Base-by-base conservation (phyloP, 805 yeast genomes). In the Candida nemodendra region DNA sequence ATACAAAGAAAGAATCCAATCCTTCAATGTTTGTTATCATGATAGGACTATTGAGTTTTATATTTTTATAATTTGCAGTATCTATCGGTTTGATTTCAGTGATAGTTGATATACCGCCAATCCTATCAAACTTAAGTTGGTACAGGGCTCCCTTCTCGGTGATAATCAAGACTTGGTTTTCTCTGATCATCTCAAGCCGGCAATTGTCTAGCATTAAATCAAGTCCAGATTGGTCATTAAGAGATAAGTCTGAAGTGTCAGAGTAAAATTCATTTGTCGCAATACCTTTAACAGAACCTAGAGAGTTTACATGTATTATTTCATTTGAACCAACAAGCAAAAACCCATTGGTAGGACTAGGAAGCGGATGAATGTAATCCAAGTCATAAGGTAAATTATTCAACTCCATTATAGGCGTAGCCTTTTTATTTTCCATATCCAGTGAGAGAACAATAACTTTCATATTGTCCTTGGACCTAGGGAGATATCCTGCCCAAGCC, bases 401-500 rank as follows among this genome's bases (percentile, higher is more conserved):
- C 5, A 84, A 66, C 34, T 78, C 79, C 42, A 82, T 69, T 27
- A 90, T 84, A 0, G 84, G 68, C 0, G 91, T 82, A 0, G 91
- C 78, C 3, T 71, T 57, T 33, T 74, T 71, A 11, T 74, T 69
- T 15, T 62, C 65, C 12, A 82, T 51, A 49, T 89, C 91, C 15
- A 90, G 62, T 0, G 95, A 79, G 32, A 87, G 56, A 0, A 84
- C 86, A 18, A 77, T 65, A 42, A 79, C 74, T 29, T 71, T 68
- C 21, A 78, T 66, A 13, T 78, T 82, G 52, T 87, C 95, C 51
- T 78, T 81, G 5, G 62, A 66, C 34, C 71, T 63, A 2, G 81
- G 71, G 23, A 83, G 61, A 36, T 76, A 71, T 0, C 96, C 96
- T 0, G 95, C 80, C 95, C 96, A 87, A 0, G 89, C 78, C 9